Conservation (phyloP, 78 protist genomes). For the Dictyostelium intermedium region DNA sequence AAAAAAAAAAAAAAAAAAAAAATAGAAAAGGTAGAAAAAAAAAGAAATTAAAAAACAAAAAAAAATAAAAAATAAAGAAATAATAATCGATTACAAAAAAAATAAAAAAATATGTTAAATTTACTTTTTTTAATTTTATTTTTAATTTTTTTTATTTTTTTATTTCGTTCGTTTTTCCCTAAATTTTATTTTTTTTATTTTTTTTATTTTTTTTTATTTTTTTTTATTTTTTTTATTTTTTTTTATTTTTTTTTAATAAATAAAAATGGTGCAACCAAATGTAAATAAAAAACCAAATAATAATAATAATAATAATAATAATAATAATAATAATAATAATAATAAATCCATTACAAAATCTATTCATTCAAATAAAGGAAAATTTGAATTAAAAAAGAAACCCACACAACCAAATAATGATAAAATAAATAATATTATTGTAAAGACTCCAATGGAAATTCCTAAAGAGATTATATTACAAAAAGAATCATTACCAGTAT, state of each 20-base stretch:
- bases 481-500: constrained; percentile 63
- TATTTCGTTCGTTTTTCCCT: no score
- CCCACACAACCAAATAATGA: background rate
- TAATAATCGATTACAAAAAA: no score
- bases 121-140: no score
- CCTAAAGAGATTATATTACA: constrained; percentile 37
- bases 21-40: no score
- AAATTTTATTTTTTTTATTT: no score
- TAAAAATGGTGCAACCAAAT: constrained; percentile 6
- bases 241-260: background rate
- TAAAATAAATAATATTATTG: background rate
- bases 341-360: background rate
- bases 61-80: no score
- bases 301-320: no score
- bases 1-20: no score
- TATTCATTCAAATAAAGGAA: background rate
- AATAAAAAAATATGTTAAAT: no score
- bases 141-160: no score
- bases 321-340: no score
- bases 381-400: background rate
- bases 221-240: background rate
- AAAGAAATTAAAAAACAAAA: no score
- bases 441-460: background rate
- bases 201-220: background rate
- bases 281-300: background rate